A percentile compares a stretch with the other conserved stretches of the same genome.
These are phyloP conservation scores for Penicillium parvum DNA, from an alignment of 495 filamentous ascomycete species.

Conservation along the genomic window DNA sequence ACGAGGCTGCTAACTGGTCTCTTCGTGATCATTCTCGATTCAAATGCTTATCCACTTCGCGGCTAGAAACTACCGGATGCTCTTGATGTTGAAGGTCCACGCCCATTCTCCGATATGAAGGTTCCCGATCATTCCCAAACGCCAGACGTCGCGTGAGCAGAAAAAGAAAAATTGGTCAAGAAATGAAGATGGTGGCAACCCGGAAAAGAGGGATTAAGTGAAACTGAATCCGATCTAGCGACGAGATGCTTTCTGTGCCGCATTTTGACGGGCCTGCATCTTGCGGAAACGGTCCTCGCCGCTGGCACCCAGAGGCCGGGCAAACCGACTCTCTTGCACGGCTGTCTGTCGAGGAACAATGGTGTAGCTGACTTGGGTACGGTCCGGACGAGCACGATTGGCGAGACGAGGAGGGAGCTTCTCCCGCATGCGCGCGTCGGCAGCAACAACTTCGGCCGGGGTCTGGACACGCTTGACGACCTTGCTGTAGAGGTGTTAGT, in stretches of 20 bases:
- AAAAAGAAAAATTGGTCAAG: conserved; percentile 1
- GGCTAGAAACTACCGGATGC: conserved; percentile 11
- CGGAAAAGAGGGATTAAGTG: conserved; percentile 1
- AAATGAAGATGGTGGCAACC: neutral
- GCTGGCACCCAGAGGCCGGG: conserved; percentile 64
- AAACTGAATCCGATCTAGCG: conserved; percentile 13
- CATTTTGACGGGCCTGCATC: conserved; percentile 69
- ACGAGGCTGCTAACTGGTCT: conserved; percentile 1
- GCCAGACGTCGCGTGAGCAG: conserved; percentile 9
- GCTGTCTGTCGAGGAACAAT: conserved; percentile 66
- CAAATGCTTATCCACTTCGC: conserved; percentile 5
- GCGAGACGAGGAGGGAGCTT: conserved; percentile 64
- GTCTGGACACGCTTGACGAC: conserved; percentile 42
- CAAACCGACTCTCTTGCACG: conserved; percentile 46
- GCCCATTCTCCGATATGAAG: conserved; percentile 10
- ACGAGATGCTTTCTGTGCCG: conserved; percentile 44
- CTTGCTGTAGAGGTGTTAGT: conserved; percentile 35
- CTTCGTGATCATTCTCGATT: neutral
- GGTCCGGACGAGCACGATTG: conserved; percentile 69
- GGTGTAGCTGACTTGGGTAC: conserved; percentile 71
- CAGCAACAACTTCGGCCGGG: conserved; percentile 49
- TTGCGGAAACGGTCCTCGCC: conserved; percentile 77
- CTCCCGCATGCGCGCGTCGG: conserved; percentile 62
- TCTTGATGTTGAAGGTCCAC: conserved; percentile 13
- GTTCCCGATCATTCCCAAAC: conserved; percentile 18